These are phyloP conservation scores for Parietichytrium sp. DNA, from an alignment of 108 stramenopile species.

Conservation along the genomic window DNA sequence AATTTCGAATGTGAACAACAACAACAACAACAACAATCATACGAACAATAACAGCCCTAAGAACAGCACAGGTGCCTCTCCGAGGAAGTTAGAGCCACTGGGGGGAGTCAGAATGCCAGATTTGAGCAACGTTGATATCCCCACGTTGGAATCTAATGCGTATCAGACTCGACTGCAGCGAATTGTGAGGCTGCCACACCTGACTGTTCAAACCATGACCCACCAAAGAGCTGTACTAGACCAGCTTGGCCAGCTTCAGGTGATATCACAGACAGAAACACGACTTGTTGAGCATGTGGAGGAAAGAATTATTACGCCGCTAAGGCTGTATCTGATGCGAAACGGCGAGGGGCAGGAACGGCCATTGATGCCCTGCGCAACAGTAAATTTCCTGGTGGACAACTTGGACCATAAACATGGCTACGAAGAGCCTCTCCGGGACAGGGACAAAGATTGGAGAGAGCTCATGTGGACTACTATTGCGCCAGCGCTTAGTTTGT, in stretches of 20 bases:
- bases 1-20: no score
- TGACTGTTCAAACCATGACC: not conserved
- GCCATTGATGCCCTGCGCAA: slow-evolving; percentile 35
- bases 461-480: slow-evolving; percentile 2
- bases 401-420: slow-evolving; percentile 37
- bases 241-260: not conserved
- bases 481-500: not conserved
- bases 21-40: no score
- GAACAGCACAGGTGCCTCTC: no score
- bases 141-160: no score
- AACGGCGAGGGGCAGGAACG: not conserved
- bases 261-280: not conserved
- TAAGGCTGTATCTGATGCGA: slow-evolving; percentile 8
- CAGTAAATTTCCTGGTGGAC: not conserved
- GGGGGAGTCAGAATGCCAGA: no score
- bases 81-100: no score
- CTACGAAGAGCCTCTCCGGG: not conserved
- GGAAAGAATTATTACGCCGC: not conserved
- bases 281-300: not conserved
- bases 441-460: not conserved
- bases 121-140: no score
- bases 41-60: no score
- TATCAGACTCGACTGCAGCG: no score
- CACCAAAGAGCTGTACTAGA: not conserved
- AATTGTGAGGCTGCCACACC: not conserved